A percentile compares a stretch with the other conserved stretches of the same genome.
phyloP scores from a whole-genome alignment of 176 grass and related monocot species.

The Metroxylon sagu region DNA sequence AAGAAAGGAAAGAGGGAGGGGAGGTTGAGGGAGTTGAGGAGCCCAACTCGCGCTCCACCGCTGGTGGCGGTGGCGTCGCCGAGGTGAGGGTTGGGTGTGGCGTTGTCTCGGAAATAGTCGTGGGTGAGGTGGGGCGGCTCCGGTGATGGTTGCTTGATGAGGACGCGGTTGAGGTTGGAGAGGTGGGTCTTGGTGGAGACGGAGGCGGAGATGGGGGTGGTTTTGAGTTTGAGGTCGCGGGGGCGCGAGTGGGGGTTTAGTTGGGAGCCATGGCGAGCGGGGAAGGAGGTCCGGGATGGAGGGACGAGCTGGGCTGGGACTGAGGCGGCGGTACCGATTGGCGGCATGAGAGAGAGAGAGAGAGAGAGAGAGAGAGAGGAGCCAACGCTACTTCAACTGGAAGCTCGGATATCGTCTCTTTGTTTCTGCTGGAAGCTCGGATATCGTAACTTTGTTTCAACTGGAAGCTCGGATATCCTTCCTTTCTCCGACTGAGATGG shows the following conservation, averaged over 20 bases:
- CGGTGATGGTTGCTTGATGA: conserved; percentile 43
- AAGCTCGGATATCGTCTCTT: too few species aligned
- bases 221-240: neutral
- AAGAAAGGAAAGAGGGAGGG: conserved; percentile 46
- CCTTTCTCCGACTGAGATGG: too few species aligned
- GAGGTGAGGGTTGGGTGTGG: conserved; percentile 18
- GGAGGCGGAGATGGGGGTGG: neutral
- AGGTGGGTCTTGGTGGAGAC: conserved; percentile 27
- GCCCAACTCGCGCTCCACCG: neutral
- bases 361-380: too few species aligned
- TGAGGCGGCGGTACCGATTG: too few species aligned
- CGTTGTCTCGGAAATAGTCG: neutral
- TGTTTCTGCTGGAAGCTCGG: too few species aligned
- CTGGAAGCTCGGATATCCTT: too few species aligned
- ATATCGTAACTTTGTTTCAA: too few species aligned
- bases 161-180: conserved; percentile 77
- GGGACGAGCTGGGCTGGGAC: too few species aligned
- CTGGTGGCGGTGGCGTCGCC: neutral
- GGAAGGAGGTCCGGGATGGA: neutral
- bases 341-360: too few species aligned
- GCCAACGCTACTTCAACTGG: too few species aligned
- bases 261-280: neutral
- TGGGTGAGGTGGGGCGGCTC: neutral
- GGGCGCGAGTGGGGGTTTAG: neutral
- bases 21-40: conserved; percentile 50